These are phyloP conservation scores for Funneliformis mosseae DNA, from an alignment of 192 early-diverging fungal species.

Conservation along the genomic window DNA sequence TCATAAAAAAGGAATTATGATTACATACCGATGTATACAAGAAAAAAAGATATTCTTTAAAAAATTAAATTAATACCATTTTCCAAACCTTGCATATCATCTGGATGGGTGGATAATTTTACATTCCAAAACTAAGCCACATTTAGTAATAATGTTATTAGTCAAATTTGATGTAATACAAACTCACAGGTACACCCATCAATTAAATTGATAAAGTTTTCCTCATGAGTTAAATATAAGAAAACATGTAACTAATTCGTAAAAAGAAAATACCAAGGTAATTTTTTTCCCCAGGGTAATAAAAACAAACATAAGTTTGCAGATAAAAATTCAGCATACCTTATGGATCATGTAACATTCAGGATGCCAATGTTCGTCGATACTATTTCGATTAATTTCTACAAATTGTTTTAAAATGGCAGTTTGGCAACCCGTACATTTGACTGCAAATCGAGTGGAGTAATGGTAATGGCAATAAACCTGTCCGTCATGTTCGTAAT, in stretches of 20 bases:
- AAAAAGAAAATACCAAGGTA: not conserved
- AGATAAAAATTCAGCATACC: constrained; percentile 54
- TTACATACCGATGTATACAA: not conserved
- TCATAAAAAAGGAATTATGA: not conserved
- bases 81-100: constrained; percentile 13
- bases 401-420: constrained; percentile 97
- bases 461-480: constrained; percentile 97
- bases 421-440: constrained; percentile 95
- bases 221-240: constrained; percentile 5
- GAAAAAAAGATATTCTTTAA: not conserved
- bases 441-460: constrained; percentile 83
- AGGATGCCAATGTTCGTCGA: constrained; percentile 95
- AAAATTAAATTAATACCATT: constrained; percentile 11
- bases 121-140: constrained; percentile 63
- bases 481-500: constrained; percentile 92
- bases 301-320: not conserved
- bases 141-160: not conserved
- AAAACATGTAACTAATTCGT: not conserved
- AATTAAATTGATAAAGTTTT: not conserved
- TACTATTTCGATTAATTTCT: constrained; percentile 79
- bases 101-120: constrained; percentile 45
- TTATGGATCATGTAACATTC: constrained; percentile 99
- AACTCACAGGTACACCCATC: not conserved
- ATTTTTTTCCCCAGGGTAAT: constrained; percentile 1
- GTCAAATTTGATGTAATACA: not conserved